These are phyloP conservation scores for Ogataea polymorpha DNA, from an alignment of 805 yeast genomes.

Conservation along the genomic window DNA sequence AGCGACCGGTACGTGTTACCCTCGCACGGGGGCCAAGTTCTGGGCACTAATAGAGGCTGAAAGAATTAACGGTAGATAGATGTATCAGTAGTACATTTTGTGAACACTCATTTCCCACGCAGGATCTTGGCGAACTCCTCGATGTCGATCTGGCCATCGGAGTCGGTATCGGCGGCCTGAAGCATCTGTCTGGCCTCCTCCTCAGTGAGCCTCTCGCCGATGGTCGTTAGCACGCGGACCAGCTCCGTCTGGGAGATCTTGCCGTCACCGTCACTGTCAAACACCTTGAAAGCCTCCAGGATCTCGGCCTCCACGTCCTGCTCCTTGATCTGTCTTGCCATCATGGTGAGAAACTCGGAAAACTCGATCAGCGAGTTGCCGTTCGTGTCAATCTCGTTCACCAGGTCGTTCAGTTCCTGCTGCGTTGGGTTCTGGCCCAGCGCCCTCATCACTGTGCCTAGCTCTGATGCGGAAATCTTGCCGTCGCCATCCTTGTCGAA, in stretches of 20 bases:
- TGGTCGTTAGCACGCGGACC: constrained; percentile 93
- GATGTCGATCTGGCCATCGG: constrained; percentile 96
- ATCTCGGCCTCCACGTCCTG: constrained; percentile 97
- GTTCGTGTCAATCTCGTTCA: constrained; percentile 95
- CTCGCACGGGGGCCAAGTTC: constrained; percentile 26
- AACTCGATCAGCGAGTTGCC: constrained; percentile 88
- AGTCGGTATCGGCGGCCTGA: constrained; percentile 90
- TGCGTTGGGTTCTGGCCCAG: constrained; percentile 96
- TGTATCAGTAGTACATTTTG: constrained; percentile 6
- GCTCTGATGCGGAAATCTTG: constrained; percentile 89
- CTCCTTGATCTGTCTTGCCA: constrained; percentile 93
- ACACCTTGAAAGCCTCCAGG: constrained; percentile 96
- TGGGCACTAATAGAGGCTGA: constrained; percentile 19
- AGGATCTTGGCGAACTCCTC: constrained; percentile 92
- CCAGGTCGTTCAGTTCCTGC: constrained; percentile 92
- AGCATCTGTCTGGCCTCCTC: constrained; percentile 98
- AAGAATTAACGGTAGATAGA: constrained; percentile 1
- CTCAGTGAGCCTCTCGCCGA: constrained; percentile 94
- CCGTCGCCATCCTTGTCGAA: constrained; percentile 98
- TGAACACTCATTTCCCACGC: constrained; percentile 54
- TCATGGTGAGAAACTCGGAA: constrained; percentile 77
- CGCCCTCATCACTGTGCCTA: constrained; percentile 99
- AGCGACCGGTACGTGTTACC: constrained; percentile 26
- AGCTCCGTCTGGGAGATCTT: constrained; percentile 94
- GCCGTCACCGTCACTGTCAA: constrained; percentile 96